Conservation (phyloP, 2,329 filamentous ascomycete genomes). For the Epichloe sibirici region DNA sequence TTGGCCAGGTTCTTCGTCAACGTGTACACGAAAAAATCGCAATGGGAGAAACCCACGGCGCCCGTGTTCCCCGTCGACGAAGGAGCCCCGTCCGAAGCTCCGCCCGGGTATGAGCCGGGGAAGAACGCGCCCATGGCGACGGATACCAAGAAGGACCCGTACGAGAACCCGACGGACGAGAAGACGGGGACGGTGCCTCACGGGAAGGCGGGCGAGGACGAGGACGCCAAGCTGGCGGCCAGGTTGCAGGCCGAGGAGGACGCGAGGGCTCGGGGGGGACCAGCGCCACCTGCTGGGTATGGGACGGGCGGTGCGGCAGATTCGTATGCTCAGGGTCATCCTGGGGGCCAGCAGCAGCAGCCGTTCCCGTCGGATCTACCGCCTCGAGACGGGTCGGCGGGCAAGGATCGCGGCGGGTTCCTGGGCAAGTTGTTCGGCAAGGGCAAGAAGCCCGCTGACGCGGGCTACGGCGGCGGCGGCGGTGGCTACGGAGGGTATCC, state of each 20-base stretch:
- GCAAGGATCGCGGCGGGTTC: slow-evolving; percentile 27
- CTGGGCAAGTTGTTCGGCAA: slow-evolving; percentile 42
- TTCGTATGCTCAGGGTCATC: slow-evolving; percentile 15
- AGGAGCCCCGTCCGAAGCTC: slow-evolving; percentile 43
- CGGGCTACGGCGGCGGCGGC: slow-evolving; percentile 12
- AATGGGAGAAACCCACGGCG: slow-evolving; percentile 75
- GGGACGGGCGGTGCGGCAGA: slow-evolving; percentile 15
- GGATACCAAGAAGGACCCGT: slow-evolving; percentile 61
- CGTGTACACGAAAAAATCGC: slow-evolving; percentile 72
- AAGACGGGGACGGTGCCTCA: slow-evolving; percentile 13
- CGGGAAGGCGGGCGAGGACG: slow-evolving; percentile 28
- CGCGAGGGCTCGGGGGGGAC: slow-evolving; percentile 34
- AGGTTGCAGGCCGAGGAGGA: slow-evolving; percentile 78
- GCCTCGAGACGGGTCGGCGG: slow-evolving; percentile 26
- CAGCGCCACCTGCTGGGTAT: slow-evolving; percentile 22
- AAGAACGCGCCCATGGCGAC: slow-evolving; percentile 22
- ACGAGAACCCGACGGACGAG: slow-evolving; percentile 28
- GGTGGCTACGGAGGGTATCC: slow-evolving; percentile 1
- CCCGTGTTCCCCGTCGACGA: slow-evolving; percentile 44
- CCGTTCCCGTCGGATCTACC: slow-evolving; percentile 29
- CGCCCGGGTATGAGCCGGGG: slow-evolving; percentile 51
- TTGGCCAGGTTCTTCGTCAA: slow-evolving; percentile 74
- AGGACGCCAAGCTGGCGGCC: slow-evolving; percentile 64
- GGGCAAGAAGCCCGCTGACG: slow-evolving; percentile 14
- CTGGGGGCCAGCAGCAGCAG: slow-evolving; percentile 12